These are phyloP conservation scores for Myochromella boudieri DNA, from an alignment of 768 basidiomycete genomes.

Conservation along the genomic window DNA sequence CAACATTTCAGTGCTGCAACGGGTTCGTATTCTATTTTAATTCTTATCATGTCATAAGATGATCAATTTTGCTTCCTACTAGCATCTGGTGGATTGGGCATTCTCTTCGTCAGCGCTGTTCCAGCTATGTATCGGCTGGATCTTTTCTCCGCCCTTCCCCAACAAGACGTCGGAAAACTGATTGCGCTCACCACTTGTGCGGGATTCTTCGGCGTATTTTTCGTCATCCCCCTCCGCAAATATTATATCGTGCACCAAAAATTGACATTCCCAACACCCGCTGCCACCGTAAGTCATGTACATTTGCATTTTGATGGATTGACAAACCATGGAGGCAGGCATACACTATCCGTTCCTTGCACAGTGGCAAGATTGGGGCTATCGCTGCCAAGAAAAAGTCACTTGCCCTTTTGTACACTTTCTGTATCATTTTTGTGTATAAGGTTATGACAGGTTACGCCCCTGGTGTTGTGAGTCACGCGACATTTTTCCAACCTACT, in stretches of 20 bases:
- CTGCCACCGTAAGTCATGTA: constrained; percentile 47
- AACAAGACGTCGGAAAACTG: constrained; percentile 53
- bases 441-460: constrained; percentile 59
- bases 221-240: constrained; percentile 61
- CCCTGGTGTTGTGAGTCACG: constrained; percentile 49
- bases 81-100: constrained; percentile 58
- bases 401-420: constrained; percentile 45
- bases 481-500: too few relatives aligned
- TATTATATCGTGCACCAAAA: constrained; percentile 66
- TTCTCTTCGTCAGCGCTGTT: constrained; percentile 58
- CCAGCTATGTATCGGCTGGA: constrained; percentile 61
- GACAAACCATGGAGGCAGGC: constrained; percentile 31
- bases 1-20: constrained; percentile 46
- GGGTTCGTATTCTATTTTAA: constrained; percentile 24
- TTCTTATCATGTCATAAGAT: constrained; percentile 12
- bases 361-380: constrained; percentile 49
- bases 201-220: constrained; percentile 65
- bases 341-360: constrained; percentile 62
- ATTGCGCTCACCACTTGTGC: constrained; percentile 54
- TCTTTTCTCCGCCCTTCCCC: constrained; percentile 43
- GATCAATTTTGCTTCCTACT: constrained; percentile 8
- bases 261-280: constrained; percentile 62
- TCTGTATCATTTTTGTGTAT: constrained; percentile 45
- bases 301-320: not conserved
- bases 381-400: constrained; percentile 56